Conservation (phyloP, 2,329 filamentous ascomycete genomes). For the Aspergillus sp. region DNA sequence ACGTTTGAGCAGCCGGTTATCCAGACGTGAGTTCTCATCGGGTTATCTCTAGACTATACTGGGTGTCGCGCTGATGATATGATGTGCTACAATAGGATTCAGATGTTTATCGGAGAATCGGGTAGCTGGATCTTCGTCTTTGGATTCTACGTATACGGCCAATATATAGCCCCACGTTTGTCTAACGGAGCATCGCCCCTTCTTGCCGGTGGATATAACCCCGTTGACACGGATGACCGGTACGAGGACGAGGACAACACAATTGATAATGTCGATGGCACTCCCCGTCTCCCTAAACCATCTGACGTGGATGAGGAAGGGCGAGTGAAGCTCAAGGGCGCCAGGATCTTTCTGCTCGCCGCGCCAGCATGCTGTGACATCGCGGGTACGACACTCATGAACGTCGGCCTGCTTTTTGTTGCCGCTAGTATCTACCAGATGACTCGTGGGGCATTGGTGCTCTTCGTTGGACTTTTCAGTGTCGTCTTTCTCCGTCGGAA, state of each 20-base stretch:
- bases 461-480: constrained; percentile 94
- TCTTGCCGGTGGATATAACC: constrained; percentile 56
- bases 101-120: constrained; percentile 97
- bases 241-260: constrained; percentile 40
- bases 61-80: neutral
- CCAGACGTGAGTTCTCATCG: constrained; percentile 56
- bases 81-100: constrained; percentile 43
- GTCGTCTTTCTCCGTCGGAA: constrained; percentile 79
- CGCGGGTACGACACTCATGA: constrained; percentile 93
- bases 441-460: constrained; percentile 87
- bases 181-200: constrained; percentile 35
- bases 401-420: constrained; percentile 86
- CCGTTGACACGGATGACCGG: constrained; percentile 49
- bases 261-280: constrained; percentile 37
- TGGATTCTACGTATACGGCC: constrained; percentile 58
- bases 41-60: neutral
- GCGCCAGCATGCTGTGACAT: constrained; percentile 91
- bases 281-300: constrained; percentile 48
- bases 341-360: constrained; percentile 66
- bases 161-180: constrained; percentile 40
- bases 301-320: constrained; percentile 47
- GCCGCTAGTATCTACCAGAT: constrained; percentile 98
- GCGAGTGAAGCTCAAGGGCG: constrained; percentile 58
- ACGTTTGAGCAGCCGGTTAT: constrained; percentile 92
- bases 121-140: constrained; percentile 91